A percentile compares a stretch with the other conserved stretches of the same genome.
Evolutionary conservation across 2,329 filamentous ascomycete species (phyloP).

Genomic region (Rutstroemia sp.): DNA sequence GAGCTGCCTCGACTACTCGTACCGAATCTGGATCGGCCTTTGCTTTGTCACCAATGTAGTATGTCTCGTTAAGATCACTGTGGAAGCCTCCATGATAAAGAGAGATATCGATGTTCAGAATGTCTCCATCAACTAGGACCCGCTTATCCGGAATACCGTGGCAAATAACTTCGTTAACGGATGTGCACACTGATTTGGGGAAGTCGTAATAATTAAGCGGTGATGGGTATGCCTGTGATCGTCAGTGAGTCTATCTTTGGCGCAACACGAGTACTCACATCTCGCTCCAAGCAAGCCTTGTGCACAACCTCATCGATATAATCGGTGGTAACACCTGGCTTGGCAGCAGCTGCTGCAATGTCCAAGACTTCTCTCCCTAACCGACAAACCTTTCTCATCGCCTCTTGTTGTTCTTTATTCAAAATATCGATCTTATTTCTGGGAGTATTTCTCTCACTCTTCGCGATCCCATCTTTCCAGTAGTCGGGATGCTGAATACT

Average conservation of each 20-base stretch:
- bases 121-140: slow-evolving; percentile 82
- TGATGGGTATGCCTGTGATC: slow-evolving; percentile 76
- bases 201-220: slow-evolving; percentile 94
- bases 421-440: slow-evolving; percentile 79
- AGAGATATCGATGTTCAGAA: slow-evolving; percentile 93
- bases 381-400: slow-evolving; percentile 87
- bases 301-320: slow-evolving; percentile 93
- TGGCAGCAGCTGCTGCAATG: slow-evolving; percentile 73
- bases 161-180: slow-evolving; percentile 94
- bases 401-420: slow-evolving; percentile 69
- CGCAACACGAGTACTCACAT: slow-evolving; percentile 52
- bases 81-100: slow-evolving; percentile 94
- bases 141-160: slow-evolving; percentile 95
- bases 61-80: slow-evolving; percentile 95
- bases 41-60: slow-evolving; percentile 90
- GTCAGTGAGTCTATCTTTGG: slow-evolving; percentile 14
- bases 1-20: slow-evolving; percentile 80
- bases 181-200: slow-evolving; percentile 97
- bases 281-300: slow-evolving; percentile 85
- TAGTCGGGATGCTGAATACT: slow-evolving; percentile 83
- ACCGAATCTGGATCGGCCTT: slow-evolving; percentile 78
- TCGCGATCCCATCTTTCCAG: slow-evolving; percentile 71
- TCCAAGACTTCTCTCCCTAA: slow-evolving; percentile 88
- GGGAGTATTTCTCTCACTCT: slow-evolving; percentile 48
- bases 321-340: slow-evolving; percentile 92